Conservation (phyloP, 1,284 basidiomycete genomes). For the Leccinum fallax region DNA sequence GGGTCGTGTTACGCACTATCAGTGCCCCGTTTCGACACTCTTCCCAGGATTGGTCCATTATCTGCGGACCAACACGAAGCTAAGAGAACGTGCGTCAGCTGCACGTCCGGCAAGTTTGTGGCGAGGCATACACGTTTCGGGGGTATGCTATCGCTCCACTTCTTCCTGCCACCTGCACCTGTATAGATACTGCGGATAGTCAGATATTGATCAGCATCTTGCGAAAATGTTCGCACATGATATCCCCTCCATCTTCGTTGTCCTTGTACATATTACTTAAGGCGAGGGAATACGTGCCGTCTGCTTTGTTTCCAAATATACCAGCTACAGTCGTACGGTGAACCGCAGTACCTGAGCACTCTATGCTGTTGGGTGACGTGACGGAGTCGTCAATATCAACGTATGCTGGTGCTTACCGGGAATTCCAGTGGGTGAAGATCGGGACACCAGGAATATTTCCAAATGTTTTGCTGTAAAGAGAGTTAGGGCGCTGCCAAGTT, state of each 20-base stretch:
- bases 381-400: background rate
- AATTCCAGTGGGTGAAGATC: slow-evolving; percentile 20
- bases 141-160: slow-evolving; percentile 9
- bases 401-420: slow-evolving; percentile 14
- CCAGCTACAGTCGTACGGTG: slow-evolving; percentile 20
- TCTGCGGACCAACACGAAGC: slow-evolving; percentile 28
- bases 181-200: slow-evolving; percentile 30
- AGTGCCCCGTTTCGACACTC: slow-evolving; percentile 14
- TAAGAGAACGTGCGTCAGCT: slow-evolving; percentile 4
- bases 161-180: slow-evolving; percentile 25
- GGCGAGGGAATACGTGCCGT: slow-evolving; percentile 25
- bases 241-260: slow-evolving; percentile 29
- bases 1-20: slow-evolving; percentile 14
- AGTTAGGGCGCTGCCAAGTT: background rate
- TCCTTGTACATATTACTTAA: slow-evolving; percentile 27
- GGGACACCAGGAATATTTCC: slow-evolving; percentile 23
- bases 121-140: slow-evolving; percentile 21
- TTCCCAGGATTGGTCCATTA: slow-evolving; percentile 29
- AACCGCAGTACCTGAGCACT: slow-evolving; percentile 21
- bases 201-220: background rate
- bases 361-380: slow-evolving; percentile 4
- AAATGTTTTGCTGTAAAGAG: slow-evolving; percentile 16
- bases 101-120: background rate
- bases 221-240: slow-evolving; percentile 21
- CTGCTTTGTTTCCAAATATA: slow-evolving; percentile 17